These are phyloP conservation scores for Rhodotorula taiwanensis DNA, from an alignment of 768 basidiomycete species.

Conservation along the genomic window DNA sequence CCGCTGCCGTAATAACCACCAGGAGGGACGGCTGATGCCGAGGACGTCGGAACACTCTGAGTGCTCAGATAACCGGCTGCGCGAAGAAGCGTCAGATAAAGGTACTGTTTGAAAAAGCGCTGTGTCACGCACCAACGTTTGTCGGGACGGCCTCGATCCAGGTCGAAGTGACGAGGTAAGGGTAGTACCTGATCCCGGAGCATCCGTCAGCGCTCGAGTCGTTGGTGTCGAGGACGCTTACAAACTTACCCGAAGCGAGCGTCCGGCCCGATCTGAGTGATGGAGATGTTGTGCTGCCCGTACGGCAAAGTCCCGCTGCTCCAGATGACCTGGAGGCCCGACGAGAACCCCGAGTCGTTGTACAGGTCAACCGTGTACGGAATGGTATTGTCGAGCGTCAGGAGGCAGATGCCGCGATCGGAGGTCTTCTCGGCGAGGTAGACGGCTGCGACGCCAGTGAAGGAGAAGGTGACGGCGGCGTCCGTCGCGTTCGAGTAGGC, in stretches of 20 bases:
- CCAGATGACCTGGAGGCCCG: conserved; percentile 16
- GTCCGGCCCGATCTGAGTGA: conserved; percentile 27
- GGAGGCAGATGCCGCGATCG: conserved; percentile 27
- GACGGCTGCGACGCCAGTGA: conserved; percentile 18
- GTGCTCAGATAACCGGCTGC: conserved; percentile 23
- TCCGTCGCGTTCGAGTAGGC: conserved; percentile 29
- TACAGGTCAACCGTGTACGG: conserved; percentile 29
- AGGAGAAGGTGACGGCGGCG: conserved; percentile 31
- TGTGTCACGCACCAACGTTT: conserved; percentile 9
- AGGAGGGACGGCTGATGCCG: background rate
- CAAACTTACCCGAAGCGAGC: conserved; percentile 34
- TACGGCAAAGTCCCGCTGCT: conserved; percentile 19
- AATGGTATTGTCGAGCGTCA: conserved; percentile 13
- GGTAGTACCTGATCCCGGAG: conserved; percentile 16
- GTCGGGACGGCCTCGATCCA: conserved; percentile 24
- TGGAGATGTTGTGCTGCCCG: conserved; percentile 24
- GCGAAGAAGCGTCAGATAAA: background rate
- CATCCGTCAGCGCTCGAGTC: too few species aligned
- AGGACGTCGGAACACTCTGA: background rate
- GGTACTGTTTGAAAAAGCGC: background rate
- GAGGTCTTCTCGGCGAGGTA: conserved; percentile 27
- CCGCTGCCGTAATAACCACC: background rate
- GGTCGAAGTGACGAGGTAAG: conserved; percentile 28
- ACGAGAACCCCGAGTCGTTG: conserved; percentile 20
- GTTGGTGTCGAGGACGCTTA: background rate